Conservation (phyloP, 1,284 basidiomycete genomes). For the Boletus albobrunnescens region DNA sequence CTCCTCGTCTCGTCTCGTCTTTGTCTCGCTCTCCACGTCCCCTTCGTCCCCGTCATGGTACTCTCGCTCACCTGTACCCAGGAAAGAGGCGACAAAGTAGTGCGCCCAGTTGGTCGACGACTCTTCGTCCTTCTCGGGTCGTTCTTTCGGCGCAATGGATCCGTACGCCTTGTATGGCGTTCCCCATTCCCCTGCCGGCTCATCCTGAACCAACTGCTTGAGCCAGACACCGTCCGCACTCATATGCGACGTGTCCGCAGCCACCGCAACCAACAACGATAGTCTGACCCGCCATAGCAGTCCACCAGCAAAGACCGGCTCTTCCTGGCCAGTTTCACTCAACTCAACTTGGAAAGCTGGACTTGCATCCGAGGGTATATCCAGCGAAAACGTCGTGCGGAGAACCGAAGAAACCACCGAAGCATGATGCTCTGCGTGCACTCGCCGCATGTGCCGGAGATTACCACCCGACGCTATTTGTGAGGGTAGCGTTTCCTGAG, state of each 20-base stretch:
- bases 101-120: conserved; percentile 46
- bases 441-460: conserved; percentile 52
- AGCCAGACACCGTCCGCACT: conserved; percentile 51
- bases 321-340: conserved; percentile 24
- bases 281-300: conserved; percentile 84
- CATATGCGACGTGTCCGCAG: conserved; percentile 38
- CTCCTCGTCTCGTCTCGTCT: conserved; percentile 42
- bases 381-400: conserved; percentile 78
- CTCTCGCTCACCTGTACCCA: conserved; percentile 44
- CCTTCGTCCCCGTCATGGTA: conserved; percentile 58
- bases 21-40: conserved; percentile 17
- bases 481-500: conserved; percentile 76
- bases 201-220: conserved; percentile 55
- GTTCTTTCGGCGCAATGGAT: conserved; percentile 60
- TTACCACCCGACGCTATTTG: conserved; percentile 41
- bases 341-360: conserved; percentile 71
- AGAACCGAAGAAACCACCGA: conserved; percentile 68
- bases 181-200: conserved; percentile 51
- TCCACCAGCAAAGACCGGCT: conserved; percentile 48
- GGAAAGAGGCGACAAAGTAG: conserved; percentile 51
- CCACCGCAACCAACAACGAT: conserved; percentile 75
- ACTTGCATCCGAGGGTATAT: conserved; percentile 85
- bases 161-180: conserved; percentile 58
- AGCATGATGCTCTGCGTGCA: conserved; percentile 81
- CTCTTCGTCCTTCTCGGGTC: conserved; percentile 19